Conservation (phyloP, 2,329 filamentous ascomycete genomes). For the Trichoderma harzianum region DNA sequence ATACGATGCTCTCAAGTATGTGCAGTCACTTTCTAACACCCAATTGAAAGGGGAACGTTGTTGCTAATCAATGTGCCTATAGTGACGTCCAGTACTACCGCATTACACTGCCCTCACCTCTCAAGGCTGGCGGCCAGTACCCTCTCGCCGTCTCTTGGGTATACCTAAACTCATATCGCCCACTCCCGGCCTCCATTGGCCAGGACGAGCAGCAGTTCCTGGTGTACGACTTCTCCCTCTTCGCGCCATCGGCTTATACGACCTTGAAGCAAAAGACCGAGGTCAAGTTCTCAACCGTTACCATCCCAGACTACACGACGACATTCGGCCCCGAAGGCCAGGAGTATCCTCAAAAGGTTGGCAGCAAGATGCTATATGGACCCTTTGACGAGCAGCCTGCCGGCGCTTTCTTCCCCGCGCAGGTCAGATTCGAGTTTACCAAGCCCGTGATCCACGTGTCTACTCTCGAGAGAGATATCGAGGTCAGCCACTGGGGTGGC, state of each 20-base stretch:
- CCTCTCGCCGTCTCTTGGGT: slow-evolving; percentile 87
- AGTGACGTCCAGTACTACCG: slow-evolving; percentile 80
- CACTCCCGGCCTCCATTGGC: slow-evolving; percentile 77
- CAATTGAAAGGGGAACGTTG: background rate
- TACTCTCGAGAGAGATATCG: slow-evolving; percentile 81
- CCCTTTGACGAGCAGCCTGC: slow-evolving; percentile 82
- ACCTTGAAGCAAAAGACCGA: slow-evolving; percentile 97
- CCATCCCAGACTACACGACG: slow-evolving; percentile 81
- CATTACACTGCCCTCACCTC: slow-evolving; percentile 71
- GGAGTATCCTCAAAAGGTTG: slow-evolving; percentile 73
- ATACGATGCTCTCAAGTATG: slow-evolving; percentile 57
- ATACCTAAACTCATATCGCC: slow-evolving; percentile 71
- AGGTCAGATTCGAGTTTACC: slow-evolving; percentile 90
- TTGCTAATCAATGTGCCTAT: slow-evolving; percentile 15
- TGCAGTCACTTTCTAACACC: background rate
- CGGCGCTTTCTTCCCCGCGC: slow-evolving; percentile 67
- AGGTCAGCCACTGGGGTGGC: slow-evolving; percentile 97
- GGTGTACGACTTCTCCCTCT: slow-evolving; percentile 79
- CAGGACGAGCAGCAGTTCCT: slow-evolving; percentile 88
- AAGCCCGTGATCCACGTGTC: slow-evolving; percentile 81
- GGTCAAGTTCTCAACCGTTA: slow-evolving; percentile 76
- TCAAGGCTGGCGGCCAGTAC: slow-evolving; percentile 72
- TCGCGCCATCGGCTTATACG: slow-evolving; percentile 76
- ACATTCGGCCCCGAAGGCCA: slow-evolving; percentile 61
- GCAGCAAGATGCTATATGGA: slow-evolving; percentile 83